Base-by-base conservation (phyloP, 2,329 filamentous ascomycete species). In the Nemania diffusa region DNA sequence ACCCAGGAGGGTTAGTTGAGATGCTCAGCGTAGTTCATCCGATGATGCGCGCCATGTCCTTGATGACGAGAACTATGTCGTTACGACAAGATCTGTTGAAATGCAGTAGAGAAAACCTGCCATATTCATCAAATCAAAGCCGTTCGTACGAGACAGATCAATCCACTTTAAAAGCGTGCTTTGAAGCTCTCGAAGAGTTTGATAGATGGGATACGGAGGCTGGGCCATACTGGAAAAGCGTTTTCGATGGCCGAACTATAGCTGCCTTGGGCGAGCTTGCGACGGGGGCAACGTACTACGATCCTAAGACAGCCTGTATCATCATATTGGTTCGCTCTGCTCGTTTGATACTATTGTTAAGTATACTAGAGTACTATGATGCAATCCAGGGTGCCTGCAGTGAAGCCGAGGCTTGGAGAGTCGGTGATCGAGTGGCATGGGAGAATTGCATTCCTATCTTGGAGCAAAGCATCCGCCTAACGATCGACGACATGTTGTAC, bases 351-450 rank as follows among this genome's bases (percentile, higher is more conserved):
- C 24, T 69, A 17, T 26, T 71, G 20, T 22, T 69, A 22, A 71
- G 66, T 51, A 67, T 71, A 60, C 55, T 71, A 13, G 69, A 71
- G 57, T 71, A 71, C 32, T 58, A 69, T 24, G 64, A 67, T 46
- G 48, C 52, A 42, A 65, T 68, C 5, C 52, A 20, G 15, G 40
- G 56, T 20, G 55, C 57, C 9, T 50, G 15, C 32, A 52, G 50
- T 1, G 57, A 57, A 27, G 7, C 44, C 15, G 62, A 55, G 22
- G 40, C 17, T 15, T 58, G 64, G 62, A 53, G 48, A 34, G 32
- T 66, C 9, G 69, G 69, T 24, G 51, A 71, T 44, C 48, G 40
- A 17, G 53, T 42, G 32, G 69, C 63, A 1, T 71, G 69, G 69
- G 55, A 37, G 6, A 37, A 65, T 13, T 69, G 66, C 24, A 57